Base-by-base conservation (phyloP, 176 grass and related monocot species). In the Phoenix roebelenii region DNA sequence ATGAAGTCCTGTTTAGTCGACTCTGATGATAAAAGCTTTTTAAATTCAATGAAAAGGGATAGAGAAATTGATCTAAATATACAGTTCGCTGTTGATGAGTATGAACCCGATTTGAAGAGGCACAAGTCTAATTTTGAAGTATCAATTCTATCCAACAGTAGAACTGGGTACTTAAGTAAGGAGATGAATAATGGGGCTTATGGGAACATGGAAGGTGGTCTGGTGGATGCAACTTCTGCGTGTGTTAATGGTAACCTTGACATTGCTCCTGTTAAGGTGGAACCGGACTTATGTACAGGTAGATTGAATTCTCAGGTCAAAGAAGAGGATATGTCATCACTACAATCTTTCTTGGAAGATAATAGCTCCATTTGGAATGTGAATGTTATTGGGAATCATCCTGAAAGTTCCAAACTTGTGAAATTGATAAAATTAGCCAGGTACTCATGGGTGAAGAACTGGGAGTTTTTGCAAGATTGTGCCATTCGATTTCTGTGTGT, bases 391-490 rank as follows among this genome's bases (percentile, higher is more conserved):
- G 49, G 66, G 57, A 77, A 73, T 82, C 30, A 80, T 72, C 71
- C 64, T 55, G 83, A 85, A 76, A 78, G 72, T 79, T 80, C 72
- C 51, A 92, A 98, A 60, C 68, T 85, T 58, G 66, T 59, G 49
- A 88, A 92, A 70, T 61, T 98, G 68, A 53, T 92, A 68, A 88
- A 83, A 66, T 61, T 98, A 50, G 79, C 81, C 19, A 79, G 86
- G 57, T 62, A 85, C 60, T 88, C 93, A 6, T 91, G 74, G 61
- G 70, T 74, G 58, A 98, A 98, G 73, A 92, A 98, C 58, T 98
- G 93, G 93, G 87, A 98, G 52, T 80, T 98, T 67, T 76, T 88
- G 82, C 93, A 98, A 83, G 93, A 98, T 69, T 98, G 70, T 79
- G 93, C 93, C 72, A 91, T 98, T 78, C 87, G 84, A 26, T 92